Evolutionary conservation across 306 rosid species (phyloP), one percentile per base, ranked within the genome.

Genomic region (Dryas alaskensis): DNA sequence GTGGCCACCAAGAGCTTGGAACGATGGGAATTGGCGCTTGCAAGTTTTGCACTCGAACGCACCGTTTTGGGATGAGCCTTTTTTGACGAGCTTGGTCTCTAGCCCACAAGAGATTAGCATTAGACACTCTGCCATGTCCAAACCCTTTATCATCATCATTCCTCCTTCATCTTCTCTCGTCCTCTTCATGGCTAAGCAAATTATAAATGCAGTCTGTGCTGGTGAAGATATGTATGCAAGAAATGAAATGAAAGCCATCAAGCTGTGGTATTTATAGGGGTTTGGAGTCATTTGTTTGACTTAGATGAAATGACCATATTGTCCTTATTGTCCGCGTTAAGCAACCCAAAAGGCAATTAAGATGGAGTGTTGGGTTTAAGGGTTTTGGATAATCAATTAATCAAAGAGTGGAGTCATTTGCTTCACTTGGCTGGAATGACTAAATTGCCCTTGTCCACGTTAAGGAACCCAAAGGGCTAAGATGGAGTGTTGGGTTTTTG

Each of bases 1-100:
- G 89, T 93, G 98, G 3, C 98, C 97, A 7, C 98, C 98, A 0
- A 91, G 92, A 0, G 97, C 98, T 69, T 93, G 97, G 68, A 93
- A 93, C 5, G 97, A 93, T 1, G 87, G 31, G 80, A 93, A 93
- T 25, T 78, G 86, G 1, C 90, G 87, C 78, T 79, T 89, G 75
- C 97, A 92, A 4, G 97, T 90, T 69, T 93, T 93, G 88, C 98
- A 93, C 50, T 80, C 79, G 49, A 74, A 80, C 4, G 46, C 69
- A 2, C 59, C 71, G 52, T 19, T 71, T 9, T 40, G n/a, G 31
- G 69, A 14, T 37, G 42, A 64, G 10, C 22, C 16, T 3, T 31
- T 69, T 0, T 4, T 62, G 22, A 31, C 37, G 37, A 68, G 53
- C 31, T 78, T 75, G 63, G 59, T 42, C 10, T 77, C 57, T 53